phyloP scores from a whole-genome alignment of 192 early-diverging fungal species.

The Haplosporangium gracile region DNA sequence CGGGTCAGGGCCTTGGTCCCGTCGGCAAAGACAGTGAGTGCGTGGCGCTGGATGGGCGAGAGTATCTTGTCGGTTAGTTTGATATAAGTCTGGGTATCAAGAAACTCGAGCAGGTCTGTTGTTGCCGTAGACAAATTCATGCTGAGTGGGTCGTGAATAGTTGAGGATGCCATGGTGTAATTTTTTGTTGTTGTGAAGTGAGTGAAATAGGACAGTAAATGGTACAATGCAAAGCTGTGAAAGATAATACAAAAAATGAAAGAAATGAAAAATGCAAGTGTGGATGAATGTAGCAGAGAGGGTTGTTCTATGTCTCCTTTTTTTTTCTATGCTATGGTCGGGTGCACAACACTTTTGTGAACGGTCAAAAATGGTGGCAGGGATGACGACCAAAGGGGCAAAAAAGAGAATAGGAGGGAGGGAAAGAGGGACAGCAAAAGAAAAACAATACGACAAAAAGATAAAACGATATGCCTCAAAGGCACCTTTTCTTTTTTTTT shows the following conservation, averaged over 20 bases:
- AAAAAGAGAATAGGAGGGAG: background rate
- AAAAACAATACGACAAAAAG: background rate
- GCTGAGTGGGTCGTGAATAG: conserved; percentile 52
- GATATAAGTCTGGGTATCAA: conserved; percentile 45
- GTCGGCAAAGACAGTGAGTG: conserved; percentile 29
- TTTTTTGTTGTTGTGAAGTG: background rate
- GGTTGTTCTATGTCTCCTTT: background rate
- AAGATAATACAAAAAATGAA: conserved; percentile 18
- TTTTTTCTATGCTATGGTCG: background rate
- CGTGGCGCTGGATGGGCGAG: conserved; percentile 25
- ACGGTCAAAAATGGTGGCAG: conserved; percentile 8
- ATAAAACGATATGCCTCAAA: background rate
- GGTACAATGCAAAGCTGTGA: conserved; percentile 8
- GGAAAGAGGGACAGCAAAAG: background rate
- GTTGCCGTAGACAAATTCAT: conserved; percentile 50
- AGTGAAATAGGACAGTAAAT: background rate
- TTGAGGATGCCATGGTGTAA: conserved; percentile 31
- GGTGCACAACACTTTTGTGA: conserved; percentile 7
- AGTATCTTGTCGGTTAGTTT: conserved; percentile 1
- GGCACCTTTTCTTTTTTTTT: conserved; percentile 19
- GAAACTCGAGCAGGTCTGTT: conserved; percentile 45
- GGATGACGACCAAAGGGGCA: background rate
- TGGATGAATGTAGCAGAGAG: background rate
- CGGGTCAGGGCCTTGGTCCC: background rate
- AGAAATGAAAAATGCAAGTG: conserved; percentile 12